Evolutionary conservation across 2,329 filamentous ascomycete genomes (phyloP).

Genomic region (Stenocarpella maydis): DNA sequence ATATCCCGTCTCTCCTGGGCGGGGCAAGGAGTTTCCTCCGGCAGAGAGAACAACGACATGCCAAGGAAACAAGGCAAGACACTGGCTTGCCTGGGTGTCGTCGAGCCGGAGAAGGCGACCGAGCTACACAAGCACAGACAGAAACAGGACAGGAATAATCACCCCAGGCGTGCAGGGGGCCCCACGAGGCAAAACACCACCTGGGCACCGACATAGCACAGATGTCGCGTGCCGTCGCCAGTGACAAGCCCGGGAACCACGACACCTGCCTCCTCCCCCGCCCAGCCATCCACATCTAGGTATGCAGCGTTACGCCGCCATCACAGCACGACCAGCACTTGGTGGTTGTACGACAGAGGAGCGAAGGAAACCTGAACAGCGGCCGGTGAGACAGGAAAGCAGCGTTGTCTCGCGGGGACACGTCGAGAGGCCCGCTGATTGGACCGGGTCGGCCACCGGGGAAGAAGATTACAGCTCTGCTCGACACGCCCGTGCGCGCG

Average conservation of each 20-base stretch:
- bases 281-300: not conserved
- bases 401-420: not conserved
- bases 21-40: not conserved
- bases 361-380: not conserved
- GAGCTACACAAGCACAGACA: slow-evolving; percentile 27
- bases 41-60: not conserved
- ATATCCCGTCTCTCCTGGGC: not conserved
- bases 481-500: not conserved
- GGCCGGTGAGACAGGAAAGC: not conserved
- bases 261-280: not conserved
- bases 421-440: not conserved
- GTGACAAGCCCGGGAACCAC: not conserved
- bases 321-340: not conserved
- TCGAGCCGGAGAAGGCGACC: slow-evolving; percentile 22
- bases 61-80: not conserved
- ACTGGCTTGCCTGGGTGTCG: not conserved
- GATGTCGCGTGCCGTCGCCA: slow-evolving; percentile 17
- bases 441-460: not conserved
- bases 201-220: slow-evolving; percentile 23
- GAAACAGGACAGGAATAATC: not conserved
- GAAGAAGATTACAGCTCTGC: not conserved
- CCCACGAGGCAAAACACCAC: not conserved
- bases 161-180: not conserved
- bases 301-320: not conserved
- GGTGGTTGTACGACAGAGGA: not conserved